These are phyloP conservation scores for Pseudogymnoascus sp. DNA, from an alignment of 2,329 filamentous ascomycete genomes.

Conservation along the genomic window DNA sequence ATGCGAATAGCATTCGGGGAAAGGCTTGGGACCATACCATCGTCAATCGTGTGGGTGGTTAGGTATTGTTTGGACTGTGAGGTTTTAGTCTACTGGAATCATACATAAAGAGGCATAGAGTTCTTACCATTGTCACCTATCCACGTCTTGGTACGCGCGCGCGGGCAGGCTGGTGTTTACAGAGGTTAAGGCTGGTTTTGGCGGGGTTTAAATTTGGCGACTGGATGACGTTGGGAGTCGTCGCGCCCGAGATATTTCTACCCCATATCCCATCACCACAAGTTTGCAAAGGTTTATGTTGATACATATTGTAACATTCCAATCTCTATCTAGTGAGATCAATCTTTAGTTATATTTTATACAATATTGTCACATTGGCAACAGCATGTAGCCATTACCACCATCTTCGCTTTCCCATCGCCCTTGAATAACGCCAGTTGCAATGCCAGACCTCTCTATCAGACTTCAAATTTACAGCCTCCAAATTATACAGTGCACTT, in stretches of 20 bases:
- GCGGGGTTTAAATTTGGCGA: slow-evolving; percentile 9
- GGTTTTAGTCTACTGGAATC: slow-evolving; percentile 15
- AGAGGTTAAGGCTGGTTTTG: slow-evolving; percentile 1
- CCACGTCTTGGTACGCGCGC: slow-evolving; percentile 9
- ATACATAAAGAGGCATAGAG: slow-evolving; percentile 10
- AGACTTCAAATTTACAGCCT: slow-evolving; percentile 6
- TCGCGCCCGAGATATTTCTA: not conserved
- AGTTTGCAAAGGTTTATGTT: not conserved
- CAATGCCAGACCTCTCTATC: slow-evolving; percentile 7
- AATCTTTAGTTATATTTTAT: not conserved
- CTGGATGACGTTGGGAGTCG: not conserved
- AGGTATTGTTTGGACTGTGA: slow-evolving; percentile 96
- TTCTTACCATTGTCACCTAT: slow-evolving; percentile 26
- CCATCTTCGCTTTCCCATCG: slow-evolving; percentile 8
- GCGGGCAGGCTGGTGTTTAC: slow-evolving; percentile 2
- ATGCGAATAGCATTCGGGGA: slow-evolving; percentile 14
- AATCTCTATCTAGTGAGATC: slow-evolving; percentile 6
- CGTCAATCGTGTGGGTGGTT: slow-evolving; percentile 81
- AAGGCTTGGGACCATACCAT: slow-evolving; percentile 50
- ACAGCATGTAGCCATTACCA: not conserved
- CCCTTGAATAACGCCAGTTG: slow-evolving; percentile 10
- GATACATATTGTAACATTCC: slow-evolving; percentile 3
- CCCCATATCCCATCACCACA: not conserved
- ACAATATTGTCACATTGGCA: slow-evolving; percentile 7
- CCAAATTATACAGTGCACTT: slow-evolving; percentile 6